These are phyloP conservation scores for Debaryomyces maramus DNA, from an alignment of 805 yeast genomes.

Conservation along the genomic window DNA sequence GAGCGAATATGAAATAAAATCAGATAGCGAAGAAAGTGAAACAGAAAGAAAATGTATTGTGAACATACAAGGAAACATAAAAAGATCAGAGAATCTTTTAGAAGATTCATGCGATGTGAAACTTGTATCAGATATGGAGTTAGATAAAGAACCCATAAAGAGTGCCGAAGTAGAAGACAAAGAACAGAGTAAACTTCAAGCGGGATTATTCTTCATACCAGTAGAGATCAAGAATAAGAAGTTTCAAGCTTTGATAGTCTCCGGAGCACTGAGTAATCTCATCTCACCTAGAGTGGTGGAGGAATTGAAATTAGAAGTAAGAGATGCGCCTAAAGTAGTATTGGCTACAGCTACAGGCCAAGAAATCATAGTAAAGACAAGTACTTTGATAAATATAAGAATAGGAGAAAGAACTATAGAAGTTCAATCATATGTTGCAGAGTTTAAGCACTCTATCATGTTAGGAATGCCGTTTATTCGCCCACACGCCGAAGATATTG, in stretches of 20 bases:
- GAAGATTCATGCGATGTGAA: slow-evolving; percentile 1
- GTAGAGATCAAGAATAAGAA: neutral
- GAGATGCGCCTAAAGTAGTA: neutral
- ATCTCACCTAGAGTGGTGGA: neutral
- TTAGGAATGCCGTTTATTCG: neutral
- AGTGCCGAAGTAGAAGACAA: neutral
- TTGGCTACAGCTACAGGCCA: neutral
- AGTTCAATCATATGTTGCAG: neutral
- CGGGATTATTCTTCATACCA: neutral
- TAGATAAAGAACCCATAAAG: neutral
- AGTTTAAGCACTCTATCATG: neutral
- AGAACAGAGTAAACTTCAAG: neutral
- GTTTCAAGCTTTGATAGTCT: neutral
- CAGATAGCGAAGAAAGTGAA: neutral
- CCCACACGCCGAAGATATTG: neutral
- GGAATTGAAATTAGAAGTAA: neutral
- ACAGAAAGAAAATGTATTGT: neutral
- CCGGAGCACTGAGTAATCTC: neutral
- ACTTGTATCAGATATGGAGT: neutral
- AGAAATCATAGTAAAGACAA: neutral
- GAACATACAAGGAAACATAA: neutral
- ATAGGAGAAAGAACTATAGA: neutral
- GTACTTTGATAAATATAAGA: neutral
- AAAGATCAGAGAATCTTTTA: neutral
- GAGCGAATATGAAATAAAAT: neutral